Conservation (phyloP, 1,139 yeast genomes). For the Saccharomyces hybrid region DNA sequence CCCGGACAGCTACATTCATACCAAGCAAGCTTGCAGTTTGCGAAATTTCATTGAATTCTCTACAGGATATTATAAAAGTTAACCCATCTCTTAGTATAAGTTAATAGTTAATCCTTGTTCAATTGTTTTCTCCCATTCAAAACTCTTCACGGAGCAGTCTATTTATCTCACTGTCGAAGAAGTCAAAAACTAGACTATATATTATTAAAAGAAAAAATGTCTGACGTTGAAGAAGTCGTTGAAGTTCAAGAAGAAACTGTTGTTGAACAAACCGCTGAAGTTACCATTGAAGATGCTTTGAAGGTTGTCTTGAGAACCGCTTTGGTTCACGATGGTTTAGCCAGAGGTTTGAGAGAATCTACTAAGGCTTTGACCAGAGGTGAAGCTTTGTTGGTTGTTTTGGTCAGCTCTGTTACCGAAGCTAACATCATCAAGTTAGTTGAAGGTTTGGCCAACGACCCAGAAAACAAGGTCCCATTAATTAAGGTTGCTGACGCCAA, state of each 20-base stretch:
- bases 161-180: constrained; percentile 64
- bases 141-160: constrained; percentile 61
- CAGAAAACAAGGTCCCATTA: constrained; percentile 93
- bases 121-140: not conserved
- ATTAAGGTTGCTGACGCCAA: constrained; percentile 99
- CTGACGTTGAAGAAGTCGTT: constrained; percentile 69
- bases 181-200: constrained; percentile 44
- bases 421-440: constrained; percentile 94
- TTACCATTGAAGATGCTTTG: constrained; percentile 97
- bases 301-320: constrained; percentile 98
- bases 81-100: not conserved
- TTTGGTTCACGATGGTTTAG: constrained; percentile 98
- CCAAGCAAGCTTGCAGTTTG: not conserved
- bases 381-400: constrained; percentile 96
- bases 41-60: not conserved
- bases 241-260: constrained; percentile 75
- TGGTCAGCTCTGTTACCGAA: constrained; percentile 98
- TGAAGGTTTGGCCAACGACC: constrained; percentile 98
- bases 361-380: constrained; percentile 97
- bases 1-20: not conserved
- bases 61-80: constrained; percentile 2
- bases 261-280: constrained; percentile 78
- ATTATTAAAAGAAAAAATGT: constrained; percentile 15
- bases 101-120: not conserved
- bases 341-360: constrained; percentile 99